Conservation (phyloP, 352 stramenopile species). For the Blastocystis sp. region DNA sequence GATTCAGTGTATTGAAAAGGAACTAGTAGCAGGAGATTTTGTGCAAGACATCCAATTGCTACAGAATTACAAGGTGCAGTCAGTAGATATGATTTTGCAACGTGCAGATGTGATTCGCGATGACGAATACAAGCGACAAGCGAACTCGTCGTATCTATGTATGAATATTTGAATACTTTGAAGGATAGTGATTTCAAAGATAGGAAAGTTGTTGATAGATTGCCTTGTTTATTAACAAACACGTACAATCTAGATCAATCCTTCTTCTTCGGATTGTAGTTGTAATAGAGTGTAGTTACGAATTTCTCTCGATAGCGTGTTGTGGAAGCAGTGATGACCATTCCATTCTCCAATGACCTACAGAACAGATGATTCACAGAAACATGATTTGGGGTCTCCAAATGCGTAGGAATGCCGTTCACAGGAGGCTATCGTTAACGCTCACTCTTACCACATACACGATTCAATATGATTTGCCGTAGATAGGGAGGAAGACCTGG, state of each 20-base stretch:
- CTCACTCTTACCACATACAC: neutral
- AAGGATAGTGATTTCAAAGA: neutral
- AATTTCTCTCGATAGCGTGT: conserved; percentile 61
- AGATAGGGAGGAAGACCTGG: conserved; percentile 50
- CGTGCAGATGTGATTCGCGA: conserved; percentile 58
- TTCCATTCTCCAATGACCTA: conserved; percentile 59
- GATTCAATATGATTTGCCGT: conserved; percentile 59
- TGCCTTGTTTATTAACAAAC: neutral
- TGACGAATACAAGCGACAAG: neutral
- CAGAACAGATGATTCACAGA: conserved; percentile 59
- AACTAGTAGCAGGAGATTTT: conserved; percentile 69
- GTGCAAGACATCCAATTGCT: conserved; percentile 66
- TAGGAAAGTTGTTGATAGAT: neutral
- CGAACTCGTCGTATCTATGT: neutral
- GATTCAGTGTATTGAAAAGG: conserved; percentile 71
- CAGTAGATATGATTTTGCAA: conserved; percentile 63
- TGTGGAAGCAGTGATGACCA: conserved; percentile 59
- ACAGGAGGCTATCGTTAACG: conserved; percentile 2
- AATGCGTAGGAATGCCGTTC: conserved; percentile 52
- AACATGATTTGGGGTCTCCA: conserved; percentile 58
- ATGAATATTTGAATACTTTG: neutral
- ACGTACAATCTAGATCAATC: neutral
- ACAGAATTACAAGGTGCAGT: conserved; percentile 66
- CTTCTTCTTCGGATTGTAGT: conserved; percentile 63
- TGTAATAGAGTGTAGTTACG: conserved; percentile 60